Conservation (phyloP, 176 grass and related monocot genomes). For the Oryza glumipatula region DNA sequence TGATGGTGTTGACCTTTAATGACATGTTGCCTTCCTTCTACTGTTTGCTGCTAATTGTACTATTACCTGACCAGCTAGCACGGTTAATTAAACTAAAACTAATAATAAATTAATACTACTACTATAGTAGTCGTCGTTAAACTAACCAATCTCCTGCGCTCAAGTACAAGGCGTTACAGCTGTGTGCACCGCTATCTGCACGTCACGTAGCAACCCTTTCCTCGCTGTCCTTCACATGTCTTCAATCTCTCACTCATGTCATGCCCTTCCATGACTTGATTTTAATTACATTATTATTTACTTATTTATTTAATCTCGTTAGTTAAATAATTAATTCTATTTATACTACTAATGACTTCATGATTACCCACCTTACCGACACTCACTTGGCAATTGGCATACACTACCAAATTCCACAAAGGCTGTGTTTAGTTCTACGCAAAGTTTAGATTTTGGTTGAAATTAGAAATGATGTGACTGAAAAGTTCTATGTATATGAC, state of each 20-base stretch:
- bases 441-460: no score
- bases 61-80: background rate
- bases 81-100: background rate
- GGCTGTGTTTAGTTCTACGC: no score
- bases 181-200: background rate
- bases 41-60: background rate
- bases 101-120: background rate
- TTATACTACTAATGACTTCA: background rate
- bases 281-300: background rate
- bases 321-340: background rate
- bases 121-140: background rate
- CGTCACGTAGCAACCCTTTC: conserved; percentile 14
- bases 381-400: background rate
- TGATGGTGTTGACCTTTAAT: conserved; percentile 28
- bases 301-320: background rate
- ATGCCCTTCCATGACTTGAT: background rate
- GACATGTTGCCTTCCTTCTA: background rate
- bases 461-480: no score
- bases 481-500: no score
- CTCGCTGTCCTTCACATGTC: conserved; percentile 36
- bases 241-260: background rate
- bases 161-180: conserved; percentile 26
- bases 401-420: background rate
- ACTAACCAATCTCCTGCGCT: conserved; percentile 2
- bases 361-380: background rate